phyloP scores from a whole-genome alignment of 2,329 filamentous ascomycete genomes.

The Cladosporium phlei region DNA sequence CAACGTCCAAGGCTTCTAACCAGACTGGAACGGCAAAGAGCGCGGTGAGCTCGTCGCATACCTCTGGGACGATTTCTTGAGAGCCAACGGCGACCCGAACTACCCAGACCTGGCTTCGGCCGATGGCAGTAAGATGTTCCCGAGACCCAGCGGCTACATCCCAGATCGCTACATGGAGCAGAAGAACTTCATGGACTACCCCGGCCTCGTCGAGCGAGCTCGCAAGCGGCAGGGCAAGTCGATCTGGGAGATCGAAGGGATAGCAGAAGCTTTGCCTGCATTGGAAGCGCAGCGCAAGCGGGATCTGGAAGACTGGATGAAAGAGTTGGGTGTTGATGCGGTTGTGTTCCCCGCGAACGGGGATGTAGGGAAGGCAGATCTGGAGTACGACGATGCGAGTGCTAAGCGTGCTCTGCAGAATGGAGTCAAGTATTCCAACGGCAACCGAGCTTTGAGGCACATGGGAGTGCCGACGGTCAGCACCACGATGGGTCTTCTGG shows the following conservation, averaged over 20 bases:
- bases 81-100: constrained; percentile 37
- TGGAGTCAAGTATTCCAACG: constrained; percentile 52
- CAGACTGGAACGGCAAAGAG: constrained; percentile 46
- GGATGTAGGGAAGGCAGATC: constrained; percentile 47
- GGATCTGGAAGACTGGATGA: constrained; percentile 51
- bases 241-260: constrained; percentile 40
- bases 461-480: constrained; percentile 52
- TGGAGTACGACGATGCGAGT: constrained; percentile 37
- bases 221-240: constrained; percentile 26
- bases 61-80: constrained; percentile 51
- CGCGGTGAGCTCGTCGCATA: constrained; percentile 47
- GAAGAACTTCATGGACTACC: constrained; percentile 38
- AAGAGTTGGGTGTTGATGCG: constrained; percentile 38
- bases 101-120: constrained; percentile 38
- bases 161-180: constrained; percentile 37
- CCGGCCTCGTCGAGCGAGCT: constrained; percentile 29
- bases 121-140: constrained; percentile 37
- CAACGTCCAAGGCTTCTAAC: constrained; percentile 40
- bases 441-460: constrained; percentile 50
- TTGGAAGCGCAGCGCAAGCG: constrained; percentile 48
- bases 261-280: constrained; percentile 40
- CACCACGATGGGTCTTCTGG: constrained; percentile 50
- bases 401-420: constrained; percentile 42
- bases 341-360: constrained; percentile 49
- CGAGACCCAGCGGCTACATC: constrained; percentile 33